These are phyloP conservation scores for Dioscorea zingiberensis DNA, from an alignment of 106 monocot genomes.

Conservation along the genomic window DNA sequence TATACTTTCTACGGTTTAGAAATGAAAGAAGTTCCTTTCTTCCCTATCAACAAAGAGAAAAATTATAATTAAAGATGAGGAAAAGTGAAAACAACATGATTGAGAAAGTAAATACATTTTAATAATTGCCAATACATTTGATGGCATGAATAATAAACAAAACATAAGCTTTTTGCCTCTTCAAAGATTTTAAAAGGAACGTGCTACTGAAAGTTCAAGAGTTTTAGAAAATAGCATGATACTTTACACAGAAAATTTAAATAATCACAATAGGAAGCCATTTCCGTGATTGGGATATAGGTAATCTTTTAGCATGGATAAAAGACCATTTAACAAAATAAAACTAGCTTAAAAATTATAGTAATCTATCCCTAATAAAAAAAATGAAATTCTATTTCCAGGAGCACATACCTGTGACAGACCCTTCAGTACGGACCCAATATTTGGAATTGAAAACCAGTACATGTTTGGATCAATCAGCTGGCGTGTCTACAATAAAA, in stretches of 20 bases:
- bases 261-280: neutral
- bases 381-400: too few relatives aligned
- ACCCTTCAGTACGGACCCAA: slow-evolving; percentile 74
- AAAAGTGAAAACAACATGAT: neutral
- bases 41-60: slow-evolving; percentile 32
- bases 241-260: neutral
- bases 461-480: slow-evolving; percentile 90
- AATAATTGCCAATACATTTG: too few relatives aligned
- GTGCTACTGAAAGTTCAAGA: neutral
- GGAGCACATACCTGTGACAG: slow-evolving; percentile 73
- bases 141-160: too few relatives aligned
- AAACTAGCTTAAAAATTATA: too few relatives aligned
- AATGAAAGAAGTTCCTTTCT: slow-evolving; percentile 80
- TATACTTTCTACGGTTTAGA: slow-evolving; percentile 61
- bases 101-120: neutral
- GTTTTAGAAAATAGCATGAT: neutral
- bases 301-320: too few relatives aligned
- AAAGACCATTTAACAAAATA: too few relatives aligned
- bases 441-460: slow-evolving; percentile 92
- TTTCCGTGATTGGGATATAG: too few relatives aligned
- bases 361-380: too few relatives aligned
- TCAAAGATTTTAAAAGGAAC: neutral
- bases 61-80: neutral
- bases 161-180: too few relatives aligned
- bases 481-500: slow-evolving; percentile 69